These are phyloP conservation scores for Metschnikowia noctiluminum DNA, from an alignment of 805 yeast species.

Conservation along the genomic window DNA sequence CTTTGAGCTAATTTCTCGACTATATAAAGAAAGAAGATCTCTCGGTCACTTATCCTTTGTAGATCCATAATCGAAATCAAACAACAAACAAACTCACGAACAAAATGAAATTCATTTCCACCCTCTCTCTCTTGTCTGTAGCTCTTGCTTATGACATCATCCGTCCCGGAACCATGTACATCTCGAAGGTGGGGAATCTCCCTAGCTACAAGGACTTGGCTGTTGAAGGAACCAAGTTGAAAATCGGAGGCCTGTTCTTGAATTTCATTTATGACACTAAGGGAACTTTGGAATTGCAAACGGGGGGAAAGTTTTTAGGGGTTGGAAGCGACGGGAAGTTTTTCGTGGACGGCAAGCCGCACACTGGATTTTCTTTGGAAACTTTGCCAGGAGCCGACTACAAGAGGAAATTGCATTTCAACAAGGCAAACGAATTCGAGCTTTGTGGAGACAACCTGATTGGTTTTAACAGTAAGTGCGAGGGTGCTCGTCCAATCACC, in stretches of 20 bases:
- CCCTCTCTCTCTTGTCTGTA: not conserved
- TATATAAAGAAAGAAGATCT: too few species aligned
- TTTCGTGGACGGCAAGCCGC: not conserved
- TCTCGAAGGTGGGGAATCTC: not conserved
- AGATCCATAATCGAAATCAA: too few species aligned
- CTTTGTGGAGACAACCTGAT: conserved; percentile 7
- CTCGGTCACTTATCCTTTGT: too few species aligned
- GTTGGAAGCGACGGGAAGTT: not conserved
- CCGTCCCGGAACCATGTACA: conserved; percentile 7
- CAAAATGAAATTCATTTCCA: not conserved
- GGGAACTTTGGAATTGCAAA: not conserved
- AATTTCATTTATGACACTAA: not conserved
- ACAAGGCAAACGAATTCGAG: not conserved
- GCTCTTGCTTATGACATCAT: conserved; percentile 2
- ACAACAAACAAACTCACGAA: not conserved
- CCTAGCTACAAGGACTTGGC: conserved; percentile 1
- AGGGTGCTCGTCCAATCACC: not conserved
- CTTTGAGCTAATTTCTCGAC: too few species aligned
- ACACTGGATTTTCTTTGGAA: not conserved
- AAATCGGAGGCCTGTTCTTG: not conserved
- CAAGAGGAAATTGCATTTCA: not conserved
- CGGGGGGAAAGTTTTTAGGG: not conserved
- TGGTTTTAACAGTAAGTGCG: conserved; percentile 4
- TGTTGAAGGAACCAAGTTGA: not conserved
- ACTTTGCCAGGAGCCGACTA: not conserved